These are phyloP conservation scores for Suhomyces sp. DNA, from an alignment of 805 yeast genomes.

Conservation along the genomic window DNA sequence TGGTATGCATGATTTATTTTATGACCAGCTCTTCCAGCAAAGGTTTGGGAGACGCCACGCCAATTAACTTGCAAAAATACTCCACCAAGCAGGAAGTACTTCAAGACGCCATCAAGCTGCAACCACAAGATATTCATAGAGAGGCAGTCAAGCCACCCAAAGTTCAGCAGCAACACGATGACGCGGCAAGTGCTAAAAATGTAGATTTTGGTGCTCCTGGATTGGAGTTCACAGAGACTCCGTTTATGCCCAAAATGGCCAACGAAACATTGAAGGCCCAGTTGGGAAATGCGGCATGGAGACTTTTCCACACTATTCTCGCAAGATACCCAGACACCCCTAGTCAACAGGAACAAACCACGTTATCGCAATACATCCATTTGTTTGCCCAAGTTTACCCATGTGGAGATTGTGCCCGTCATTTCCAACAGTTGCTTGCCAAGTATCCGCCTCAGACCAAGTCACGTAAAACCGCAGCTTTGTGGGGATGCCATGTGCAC, in stretches of 20 bases:
- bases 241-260: slow-evolving; percentile 94
- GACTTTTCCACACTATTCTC: slow-evolving; percentile 79
- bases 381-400: slow-evolving; percentile 92
- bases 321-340: slow-evolving; percentile 92
- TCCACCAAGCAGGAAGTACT: slow-evolving; percentile 2
- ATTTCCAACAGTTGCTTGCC: slow-evolving; percentile 66
- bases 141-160: not conserved
- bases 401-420: slow-evolving; percentile 95
- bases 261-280: slow-evolving; percentile 80
- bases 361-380: slow-evolving; percentile 60
- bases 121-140: not conserved
- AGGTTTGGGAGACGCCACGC: slow-evolving; percentile 21
- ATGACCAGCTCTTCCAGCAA: slow-evolving; percentile 18
- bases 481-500: slow-evolving; percentile 96
- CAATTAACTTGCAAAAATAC: slow-evolving; percentile 17
- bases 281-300: slow-evolving; percentile 91
- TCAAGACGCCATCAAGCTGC: not conserved
- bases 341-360: slow-evolving; percentile 54
- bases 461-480: slow-evolving; percentile 74
- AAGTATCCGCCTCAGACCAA: slow-evolving; percentile 83
- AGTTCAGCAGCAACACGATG: not conserved
- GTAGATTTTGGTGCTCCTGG: not conserved
- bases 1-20: slow-evolving; percentile 27
- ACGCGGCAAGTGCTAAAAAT: not conserved
- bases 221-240: slow-evolving; percentile 11